A percentile compares a stretch with the other conserved stretches of the same genome.
Conservation (phyloP, 208 protist species). For the Crithidia fasciculata region DNA sequence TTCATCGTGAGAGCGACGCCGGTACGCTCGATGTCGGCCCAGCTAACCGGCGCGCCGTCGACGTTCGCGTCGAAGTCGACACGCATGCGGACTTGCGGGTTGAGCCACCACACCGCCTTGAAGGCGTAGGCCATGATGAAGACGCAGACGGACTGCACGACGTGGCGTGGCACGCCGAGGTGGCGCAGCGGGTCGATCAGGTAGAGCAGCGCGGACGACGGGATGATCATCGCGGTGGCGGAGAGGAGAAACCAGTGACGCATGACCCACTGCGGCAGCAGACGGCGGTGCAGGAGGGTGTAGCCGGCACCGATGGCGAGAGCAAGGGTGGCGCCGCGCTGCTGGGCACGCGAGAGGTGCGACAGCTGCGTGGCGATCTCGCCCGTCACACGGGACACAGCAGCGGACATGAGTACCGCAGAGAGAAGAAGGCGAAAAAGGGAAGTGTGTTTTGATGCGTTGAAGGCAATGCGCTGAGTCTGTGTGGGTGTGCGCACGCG, state of each 20-base stretch:
- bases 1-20: conserved; percentile 51
- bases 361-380: conserved; percentile 5
- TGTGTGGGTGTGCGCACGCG: no score
- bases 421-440: neutral
- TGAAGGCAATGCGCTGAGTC: no score
- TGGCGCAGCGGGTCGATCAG: conserved; percentile 47
- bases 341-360: conserved; percentile 10
- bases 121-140: conserved; percentile 35
- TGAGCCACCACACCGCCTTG: conserved; percentile 37
- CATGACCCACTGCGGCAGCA: conserved; percentile 44
- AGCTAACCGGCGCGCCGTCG: conserved; percentile 33
- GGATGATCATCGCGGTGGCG: conserved; percentile 37
- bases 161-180: conserved; percentile 41
- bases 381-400: neutral
- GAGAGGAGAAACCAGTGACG: conserved; percentile 55
- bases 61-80: conserved; percentile 45
- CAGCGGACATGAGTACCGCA: neutral
- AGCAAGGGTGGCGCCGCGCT: conserved; percentile 26
- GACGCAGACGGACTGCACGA: conserved; percentile 33
- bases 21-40: conserved; percentile 36
- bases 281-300: conserved; percentile 34
- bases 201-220: conserved; percentile 33
- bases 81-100: conserved; percentile 53
- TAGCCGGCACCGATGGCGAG: conserved; percentile 40
- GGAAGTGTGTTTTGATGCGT: neutral